Evolutionary conservation across 495 filamentous ascomycete species (phyloP).

Genomic region (Jackrogersella multiformis): DNA sequence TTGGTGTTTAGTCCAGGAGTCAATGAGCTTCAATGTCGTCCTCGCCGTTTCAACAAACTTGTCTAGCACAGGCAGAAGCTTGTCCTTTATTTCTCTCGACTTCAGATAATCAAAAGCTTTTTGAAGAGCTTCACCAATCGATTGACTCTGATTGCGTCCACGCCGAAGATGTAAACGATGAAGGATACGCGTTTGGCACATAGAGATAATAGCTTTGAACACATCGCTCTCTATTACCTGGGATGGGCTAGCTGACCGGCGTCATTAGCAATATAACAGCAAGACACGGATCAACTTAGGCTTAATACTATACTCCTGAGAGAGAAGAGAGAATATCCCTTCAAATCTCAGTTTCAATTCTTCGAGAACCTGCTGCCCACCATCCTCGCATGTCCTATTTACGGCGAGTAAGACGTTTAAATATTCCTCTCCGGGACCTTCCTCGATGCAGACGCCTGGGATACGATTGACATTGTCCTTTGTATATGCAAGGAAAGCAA

Average conservation of each 20-base stretch:
- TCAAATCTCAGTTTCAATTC: slow-evolving; percentile 46
- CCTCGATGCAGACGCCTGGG: slow-evolving; percentile 52
- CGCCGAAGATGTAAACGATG: slow-evolving; percentile 41
- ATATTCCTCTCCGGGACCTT: slow-evolving; percentile 28
- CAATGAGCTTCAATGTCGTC: slow-evolving; percentile 13
- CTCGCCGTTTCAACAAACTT: slow-evolving; percentile 16
- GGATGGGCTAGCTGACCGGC: neutral
- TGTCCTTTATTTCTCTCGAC: neutral
- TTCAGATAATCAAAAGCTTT: slow-evolving; percentile 9
- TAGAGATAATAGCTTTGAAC: slow-evolving; percentile 46
- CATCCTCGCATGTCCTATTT: slow-evolving; percentile 39
- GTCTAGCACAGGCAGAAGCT: neutral
- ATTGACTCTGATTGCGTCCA: slow-evolving; percentile 28
- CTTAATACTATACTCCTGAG: slow-evolving; percentile 23
- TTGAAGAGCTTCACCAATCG: slow-evolving; percentile 37
- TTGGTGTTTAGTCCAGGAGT: slow-evolving; percentile 22
- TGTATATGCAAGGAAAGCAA: slow-evolving; percentile 53
- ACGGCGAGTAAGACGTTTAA: slow-evolving; percentile 52
- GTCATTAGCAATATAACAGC: neutral
- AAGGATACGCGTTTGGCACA: slow-evolving; percentile 51
- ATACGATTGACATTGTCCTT: slow-evolving; percentile 49
- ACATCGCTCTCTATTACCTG: slow-evolving; percentile 41
- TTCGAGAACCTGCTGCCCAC: slow-evolving; percentile 29
- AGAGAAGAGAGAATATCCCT: slow-evolving; percentile 42
- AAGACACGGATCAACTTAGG: neutral